Base-by-base conservation (phyloP, 495 filamentous ascomycete species). In the Hypoxylon trugodes region DNA sequence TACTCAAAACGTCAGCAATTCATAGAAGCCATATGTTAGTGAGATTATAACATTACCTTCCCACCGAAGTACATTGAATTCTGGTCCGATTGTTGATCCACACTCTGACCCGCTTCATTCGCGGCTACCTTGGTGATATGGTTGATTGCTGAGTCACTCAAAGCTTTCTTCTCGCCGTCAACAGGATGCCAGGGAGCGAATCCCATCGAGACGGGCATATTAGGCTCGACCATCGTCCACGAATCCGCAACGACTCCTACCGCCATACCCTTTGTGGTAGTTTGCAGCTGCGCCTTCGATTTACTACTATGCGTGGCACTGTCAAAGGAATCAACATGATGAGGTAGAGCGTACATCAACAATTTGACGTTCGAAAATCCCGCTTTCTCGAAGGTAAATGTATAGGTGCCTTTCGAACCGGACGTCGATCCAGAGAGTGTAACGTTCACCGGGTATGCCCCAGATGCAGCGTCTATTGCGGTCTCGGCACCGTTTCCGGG, bases 21-120 rank as follows among this genome's bases (percentile, higher is more conserved):
- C 1, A 30, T n/a, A 24, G 10, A 28, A 36, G 41, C 4, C 10
- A 35, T 10, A 25, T 22, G 6, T 9, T 13, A 2, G 19, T 47
- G 65, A 10, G 16, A 21, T 8, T 6, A 37, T 45, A 16, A 45
- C 5, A 22, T 50, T 69, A 83, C 87, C 80, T 98, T 98, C 62
- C 94, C 94, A 61, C 89, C 89, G 71, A 90, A 98, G 75, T 98
- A 98, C 89, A 97, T 96, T 61, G 90, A 96, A 71, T 96, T 83
- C 26, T 93, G 80, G 58, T 95, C 83, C 3, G 86, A 87, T 70
- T 96, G 89, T 4, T 73, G 70, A 18, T 77, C 69, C 46, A 97
- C 89, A 66, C 93, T 82, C 71, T 96, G 86, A 6, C 81, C 74
- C 0, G 96, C 73, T 73, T 98, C 95, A 8, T 79, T 77, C 2